Evolutionary conservation across 257 asterid species (phyloP).

Genomic region (Gynochthodes officinalis): DNA sequence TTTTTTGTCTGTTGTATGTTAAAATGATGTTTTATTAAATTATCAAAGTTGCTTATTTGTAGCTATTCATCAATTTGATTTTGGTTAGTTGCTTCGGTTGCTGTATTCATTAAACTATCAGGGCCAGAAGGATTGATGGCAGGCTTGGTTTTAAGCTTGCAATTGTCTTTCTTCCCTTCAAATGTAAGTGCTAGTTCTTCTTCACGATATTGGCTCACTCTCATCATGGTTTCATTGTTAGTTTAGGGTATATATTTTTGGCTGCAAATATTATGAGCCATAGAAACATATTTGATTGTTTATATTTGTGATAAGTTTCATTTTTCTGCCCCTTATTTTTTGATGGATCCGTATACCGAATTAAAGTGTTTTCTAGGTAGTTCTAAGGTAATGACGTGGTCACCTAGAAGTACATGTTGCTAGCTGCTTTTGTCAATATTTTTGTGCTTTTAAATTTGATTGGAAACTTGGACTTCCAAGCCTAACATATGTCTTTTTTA

Average conservation of each 20-base stretch:
- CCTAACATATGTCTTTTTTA: slow-evolving; percentile 2
- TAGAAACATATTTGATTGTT: neutral
- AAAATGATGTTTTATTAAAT: neutral
- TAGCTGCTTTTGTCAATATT: neutral
- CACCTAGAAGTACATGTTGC: neutral
- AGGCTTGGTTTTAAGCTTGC: neutral
- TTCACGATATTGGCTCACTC: neutral
- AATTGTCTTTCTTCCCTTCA: neutral
- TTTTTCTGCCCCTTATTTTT: too few species aligned
- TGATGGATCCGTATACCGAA: too few species aligned
- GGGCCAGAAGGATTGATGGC: slow-evolving; percentile 14
- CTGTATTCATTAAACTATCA: neutral
- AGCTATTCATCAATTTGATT: neutral
- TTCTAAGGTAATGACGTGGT: neutral
- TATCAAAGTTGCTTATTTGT: neutral
- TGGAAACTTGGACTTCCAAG: neutral
- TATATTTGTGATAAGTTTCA: neutral
- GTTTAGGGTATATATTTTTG: neutral
- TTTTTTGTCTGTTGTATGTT: neutral
- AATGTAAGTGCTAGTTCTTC: slow-evolving; percentile 5
- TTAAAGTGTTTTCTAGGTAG: neutral
- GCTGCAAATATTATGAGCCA: neutral
- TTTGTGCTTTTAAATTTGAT: neutral
- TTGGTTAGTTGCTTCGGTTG: neutral
- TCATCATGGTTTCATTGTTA: neutral